phyloP scores from a whole-genome alignment of 2,329 filamentous ascomycete genomes.

The Xylariaceae sp. region DNA sequence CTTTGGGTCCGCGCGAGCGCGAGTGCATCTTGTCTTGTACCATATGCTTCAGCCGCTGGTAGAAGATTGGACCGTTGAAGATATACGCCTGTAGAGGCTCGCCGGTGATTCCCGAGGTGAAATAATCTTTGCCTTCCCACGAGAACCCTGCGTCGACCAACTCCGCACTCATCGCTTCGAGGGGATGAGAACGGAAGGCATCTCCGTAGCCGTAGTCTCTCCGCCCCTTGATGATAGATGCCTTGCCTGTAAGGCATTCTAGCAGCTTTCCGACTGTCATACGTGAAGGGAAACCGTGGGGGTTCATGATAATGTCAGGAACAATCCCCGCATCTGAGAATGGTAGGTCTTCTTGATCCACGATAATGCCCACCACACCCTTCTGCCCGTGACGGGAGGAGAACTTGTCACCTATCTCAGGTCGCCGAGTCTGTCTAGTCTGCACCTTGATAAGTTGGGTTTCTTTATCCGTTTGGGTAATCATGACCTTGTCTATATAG shows the following conservation, averaged over 20 bases:
- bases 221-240: conserved; percentile 82
- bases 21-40: conserved; percentile 99
- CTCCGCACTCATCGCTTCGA: conserved; percentile 87
- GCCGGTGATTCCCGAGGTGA: conserved; percentile 93
- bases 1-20: conserved; percentile 85
- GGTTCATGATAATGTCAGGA: conserved; percentile 99
- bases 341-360: conserved; percentile 95
- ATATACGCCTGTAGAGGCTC: conserved; percentile 94
- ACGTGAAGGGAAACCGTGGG: conserved; percentile 98
- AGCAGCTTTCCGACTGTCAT: conserved; percentile 99
- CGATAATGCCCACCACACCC: conserved; percentile 95
- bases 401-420: conserved; percentile 97
- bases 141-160: conserved; percentile 90
- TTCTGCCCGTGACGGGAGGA: conserved; percentile 98
- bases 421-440: conserved; percentile 92
- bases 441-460: conserved; percentile 90
- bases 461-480: conserved; percentile 87
- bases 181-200: conserved; percentile 80
- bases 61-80: conserved; percentile 98
- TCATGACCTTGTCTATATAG: conserved; percentile 96
- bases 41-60: conserved; percentile 99
- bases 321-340: conserved; percentile 89
- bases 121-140: conserved; percentile 96
- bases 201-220: conserved; percentile 85
- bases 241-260: conserved; percentile 93